These are phyloP conservation scores for Fereydounia khargensis DNA, from an alignment of 1,284 basidiomycete species.

Conservation along the genomic window DNA sequence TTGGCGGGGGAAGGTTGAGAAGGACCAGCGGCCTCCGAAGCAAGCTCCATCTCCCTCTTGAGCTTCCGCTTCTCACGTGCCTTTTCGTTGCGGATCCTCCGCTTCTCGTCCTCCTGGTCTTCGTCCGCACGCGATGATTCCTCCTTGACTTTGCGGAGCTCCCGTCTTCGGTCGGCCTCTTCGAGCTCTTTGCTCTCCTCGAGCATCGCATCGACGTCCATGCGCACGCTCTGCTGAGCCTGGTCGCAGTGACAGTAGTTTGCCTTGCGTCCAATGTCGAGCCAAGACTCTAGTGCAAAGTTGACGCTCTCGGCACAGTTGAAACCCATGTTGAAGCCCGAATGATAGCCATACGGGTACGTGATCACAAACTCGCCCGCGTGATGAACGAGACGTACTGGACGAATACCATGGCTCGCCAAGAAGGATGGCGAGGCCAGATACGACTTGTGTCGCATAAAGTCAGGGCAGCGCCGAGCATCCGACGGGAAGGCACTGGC, in stretches of 20 bases:
- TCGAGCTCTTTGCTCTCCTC: constrained; percentile 46
- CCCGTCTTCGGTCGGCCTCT: constrained; percentile 37
- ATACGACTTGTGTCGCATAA: constrained; percentile 94
- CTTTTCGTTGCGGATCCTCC: constrained; percentile 26
- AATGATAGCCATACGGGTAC: constrained; percentile 86
- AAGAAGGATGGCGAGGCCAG: constrained; percentile 84
- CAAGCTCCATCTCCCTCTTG: constrained; percentile 15
- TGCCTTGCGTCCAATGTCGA: constrained; percentile 70
- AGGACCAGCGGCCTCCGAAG: constrained; percentile 8
- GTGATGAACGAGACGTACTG: constrained; percentile 69
- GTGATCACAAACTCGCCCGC: constrained; percentile 93
- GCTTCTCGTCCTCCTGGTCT: constrained; percentile 23
- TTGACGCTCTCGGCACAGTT: constrained; percentile 98
- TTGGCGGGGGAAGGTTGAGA: constrained; percentile 11
- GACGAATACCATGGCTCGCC: constrained; percentile 69
- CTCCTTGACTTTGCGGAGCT: constrained; percentile 63
- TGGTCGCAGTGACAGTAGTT: constrained; percentile 50
- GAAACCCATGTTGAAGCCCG: constrained; percentile 93
- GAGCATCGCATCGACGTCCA: constrained; percentile 52
- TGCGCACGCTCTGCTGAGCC: constrained; percentile 51
- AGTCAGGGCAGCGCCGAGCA: constrained; percentile 77
- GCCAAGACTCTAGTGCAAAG: constrained; percentile 92
- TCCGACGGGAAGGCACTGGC: constrained; percentile 49
- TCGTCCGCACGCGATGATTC: constrained; percentile 13
- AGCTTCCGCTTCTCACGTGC: constrained; percentile 22